Conservation (phyloP, 164 flowering plant species). For the Kalanchoe fedtschenkoi region DNA sequence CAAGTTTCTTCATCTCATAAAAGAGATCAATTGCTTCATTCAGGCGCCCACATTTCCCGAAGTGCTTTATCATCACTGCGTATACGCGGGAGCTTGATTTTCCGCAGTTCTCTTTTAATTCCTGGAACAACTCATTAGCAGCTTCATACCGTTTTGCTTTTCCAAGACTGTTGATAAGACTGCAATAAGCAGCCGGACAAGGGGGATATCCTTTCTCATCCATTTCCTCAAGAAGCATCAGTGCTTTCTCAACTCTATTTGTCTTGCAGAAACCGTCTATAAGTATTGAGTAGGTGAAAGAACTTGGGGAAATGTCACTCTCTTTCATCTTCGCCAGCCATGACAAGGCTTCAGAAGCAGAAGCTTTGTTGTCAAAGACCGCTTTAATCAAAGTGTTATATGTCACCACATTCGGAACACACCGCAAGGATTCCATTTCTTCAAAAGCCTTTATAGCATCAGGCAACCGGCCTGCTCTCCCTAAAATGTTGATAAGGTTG, state of each 20-base stretch:
- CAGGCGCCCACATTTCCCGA: conserved; percentile 80
- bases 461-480: conserved; percentile 46
- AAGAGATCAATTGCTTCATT: conserved; percentile 73
- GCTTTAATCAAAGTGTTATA: conserved; percentile 72
- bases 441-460: conserved; percentile 66
- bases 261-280: conserved; percentile 92
- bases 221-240: conserved; percentile 88
- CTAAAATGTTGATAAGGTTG: conserved; percentile 66
- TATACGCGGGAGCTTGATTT: conserved; percentile 69
- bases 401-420: conserved; percentile 73
- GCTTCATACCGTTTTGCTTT: conserved; percentile 80
- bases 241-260: conserved; percentile 77
- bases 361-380: conserved; percentile 55
- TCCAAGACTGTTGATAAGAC: conserved; percentile 77
- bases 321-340: conserved; percentile 86
- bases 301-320: conserved; percentile 54
- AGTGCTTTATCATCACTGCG: conserved; percentile 92
- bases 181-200: conserved; percentile 92
- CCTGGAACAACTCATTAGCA: conserved; percentile 84
- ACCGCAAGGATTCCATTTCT: conserved; percentile 47
- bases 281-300: conserved; percentile 80
- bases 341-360: conserved; percentile 40
- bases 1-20: conserved; percentile 72
- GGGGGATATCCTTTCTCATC: conserved; percentile 95
- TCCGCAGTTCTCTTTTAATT: conserved; percentile 84